Base-by-base conservation (phyloP, 352 stramenopile genomes). In the Peronospora belbahrii region DNA sequence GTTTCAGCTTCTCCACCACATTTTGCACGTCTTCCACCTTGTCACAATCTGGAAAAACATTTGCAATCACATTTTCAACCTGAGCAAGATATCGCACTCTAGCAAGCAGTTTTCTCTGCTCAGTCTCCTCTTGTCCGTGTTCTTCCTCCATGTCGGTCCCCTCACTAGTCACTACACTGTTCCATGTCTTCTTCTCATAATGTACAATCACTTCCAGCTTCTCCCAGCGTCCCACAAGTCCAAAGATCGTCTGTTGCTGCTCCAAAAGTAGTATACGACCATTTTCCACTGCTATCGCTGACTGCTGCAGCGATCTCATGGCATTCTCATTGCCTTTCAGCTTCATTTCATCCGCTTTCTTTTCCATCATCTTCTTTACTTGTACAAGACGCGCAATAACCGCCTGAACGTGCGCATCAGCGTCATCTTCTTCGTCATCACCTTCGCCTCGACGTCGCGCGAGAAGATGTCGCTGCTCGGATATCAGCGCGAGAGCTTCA, bases 321-420 rank as follows among this genome's bases (percentile, higher is more conserved):
- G 78, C 78, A 13, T 44, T 52, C 15, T 77, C 68, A 47, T 87
- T 89, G 19, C 73, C 69, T 45, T 87, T 89, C 11, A 37, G 30
- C 46, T 64, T 65, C 74, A 89, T 86, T 46, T 89, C 78, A n/a
- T 82, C 69, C 52, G 74, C 70, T 58, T 89, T 89, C 47, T 85
- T 85, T 20, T 37, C 51, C 38, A 89, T 50, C 65, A 86, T 77
- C 24, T 48, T 44, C 43, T 78, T 67, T 17, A 89, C 78, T 24
- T 51, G 42, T 17, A 43, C 22, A 7, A 88, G 57, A 2, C 59
- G 60, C 31, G 40, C 15, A 10, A 61, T 37, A 3, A 85, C 43
- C 44, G 82, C 67, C 32, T 74, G 56, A 20, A 59, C 50, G 30
- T 35, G 48, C 17, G 32, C 48, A 17, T 67, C 60, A 4, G 34